Evolutionary conservation across 371 early-diverging fungal species (phyloP), one percentile per base, ranked within the genome.

Genomic region (Amoeboaphelidium occidentale): DNA sequence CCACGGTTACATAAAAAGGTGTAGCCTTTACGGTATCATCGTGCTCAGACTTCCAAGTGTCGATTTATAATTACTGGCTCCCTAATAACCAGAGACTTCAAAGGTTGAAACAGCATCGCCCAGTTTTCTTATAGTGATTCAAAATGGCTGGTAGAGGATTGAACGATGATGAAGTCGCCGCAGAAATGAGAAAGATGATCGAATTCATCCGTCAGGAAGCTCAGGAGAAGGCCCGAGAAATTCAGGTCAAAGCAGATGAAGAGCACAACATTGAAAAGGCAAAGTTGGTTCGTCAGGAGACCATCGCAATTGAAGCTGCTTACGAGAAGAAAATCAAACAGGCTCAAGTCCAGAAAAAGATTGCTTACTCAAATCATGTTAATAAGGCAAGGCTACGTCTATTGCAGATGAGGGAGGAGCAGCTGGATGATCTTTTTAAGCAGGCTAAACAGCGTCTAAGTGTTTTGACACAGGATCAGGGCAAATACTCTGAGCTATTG

Each of bases 241-340:
- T 93, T 62, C 85, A 89, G 66, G 86, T 91, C 67, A 94, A 93
- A 63, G 96, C 93, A 45, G 86, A 88, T 66, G 96, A 94, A 61
- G 96, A 94, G 59, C 92, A 92, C 76, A 92, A 91, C 66, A 94
- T 94, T 67, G 94, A 93, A 66, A 89, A 90, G 79, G 88, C 84
- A 53, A 89, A 89, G 62, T 72, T 86, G 49, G 87, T 89, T 45
- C 76, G 86, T 47, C 81, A 81, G 65, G 90, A 89, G 57, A 78
- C 85, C 3, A 68, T 84, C 55, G 75, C 75, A 50, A 85, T 89
- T 55, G 90, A 89, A 48, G 75, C 82, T 48, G 72, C 75, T 39
- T 85, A 78, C 69, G 77, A 86, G 57, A 81, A 84, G 60, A 87
- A 87, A 62, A 70, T 73, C 53, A 85, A 87, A 68, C 85, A 86